These are phyloP conservation scores for Phytophthora ramorum DNA, from an alignment of 352 stramenopile genomes.

Conservation along the genomic window DNA sequence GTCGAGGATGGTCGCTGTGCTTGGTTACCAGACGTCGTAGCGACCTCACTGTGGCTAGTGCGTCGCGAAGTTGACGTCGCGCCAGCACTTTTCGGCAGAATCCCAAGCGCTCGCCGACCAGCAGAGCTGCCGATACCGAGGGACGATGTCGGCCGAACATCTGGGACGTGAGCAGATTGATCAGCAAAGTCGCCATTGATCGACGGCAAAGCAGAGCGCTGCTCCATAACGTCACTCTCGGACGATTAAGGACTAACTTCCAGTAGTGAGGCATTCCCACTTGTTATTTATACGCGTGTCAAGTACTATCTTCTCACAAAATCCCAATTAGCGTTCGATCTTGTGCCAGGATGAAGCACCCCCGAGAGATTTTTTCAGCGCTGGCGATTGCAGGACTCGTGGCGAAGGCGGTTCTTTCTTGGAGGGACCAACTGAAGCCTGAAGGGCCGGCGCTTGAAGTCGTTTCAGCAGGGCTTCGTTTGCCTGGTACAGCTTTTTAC, in stretches of 20 bases:
- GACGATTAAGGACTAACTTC: slow-evolving; percentile 6
- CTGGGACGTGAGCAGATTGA: neutral
- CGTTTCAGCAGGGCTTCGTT: slow-evolving; percentile 67
- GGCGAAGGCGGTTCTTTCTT: slow-evolving; percentile 14
- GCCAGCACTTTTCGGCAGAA: slow-evolving; percentile 39
- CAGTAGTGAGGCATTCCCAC: neutral
- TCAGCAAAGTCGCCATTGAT: slow-evolving; percentile 16
- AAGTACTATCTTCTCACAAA: neutral
- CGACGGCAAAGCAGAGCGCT: slow-evolving; percentile 18
- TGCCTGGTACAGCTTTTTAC: slow-evolving; percentile 68
- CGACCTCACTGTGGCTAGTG: slow-evolving; percentile 1
- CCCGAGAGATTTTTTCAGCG: slow-evolving; percentile 3
- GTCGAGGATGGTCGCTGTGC: slow-evolving; percentile 21
- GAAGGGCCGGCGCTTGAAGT: slow-evolving; percentile 32
- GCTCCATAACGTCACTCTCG: slow-evolving; percentile 19
- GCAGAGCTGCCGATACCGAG: neutral
- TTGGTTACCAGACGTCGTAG: slow-evolving; percentile 12
- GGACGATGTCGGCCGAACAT: slow-evolving; percentile 10
- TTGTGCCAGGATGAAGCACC: slow-evolving; percentile 7
- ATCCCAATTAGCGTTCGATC: neutral
- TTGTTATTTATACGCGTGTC: slow-evolving; percentile 36
- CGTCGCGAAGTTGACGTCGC: slow-evolving; percentile 21
- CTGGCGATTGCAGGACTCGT: slow-evolving; percentile 8
- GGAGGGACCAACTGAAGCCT: slow-evolving; percentile 2
- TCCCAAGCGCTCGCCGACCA: slow-evolving; percentile 5